Evolutionary conservation across 2,329 filamentous ascomycete species (phyloP), one percentile per base, ranked within the genome.

Genomic region (Xylariales sp.): DNA sequence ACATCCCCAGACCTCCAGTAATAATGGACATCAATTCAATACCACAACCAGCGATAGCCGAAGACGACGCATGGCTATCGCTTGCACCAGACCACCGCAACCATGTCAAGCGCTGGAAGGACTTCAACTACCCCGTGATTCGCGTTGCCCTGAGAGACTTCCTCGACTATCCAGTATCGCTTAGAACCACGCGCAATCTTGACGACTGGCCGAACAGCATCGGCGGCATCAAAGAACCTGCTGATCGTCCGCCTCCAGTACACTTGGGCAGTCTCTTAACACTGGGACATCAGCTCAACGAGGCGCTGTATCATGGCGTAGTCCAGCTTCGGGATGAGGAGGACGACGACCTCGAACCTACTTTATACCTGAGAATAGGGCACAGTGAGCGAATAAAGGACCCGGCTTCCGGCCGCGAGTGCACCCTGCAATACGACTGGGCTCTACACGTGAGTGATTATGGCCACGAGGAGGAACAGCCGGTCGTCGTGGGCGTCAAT

Each of bases 41-140:
- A n/a, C n/a, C 24, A n/a, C 24, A n/a, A 8, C 24, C 8, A n/a
- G n/a, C 29, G 29, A 14, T 8, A 7, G 7, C 14, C 8, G 27
- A 15, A 16, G 15, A 37, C 34, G 21, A 24, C 18, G 24, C 27
- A 20, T 22, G 27, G 38, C 38, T 31, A 5, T 9, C 15, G 19
- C 6, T 31, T 8, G 11, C 9, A 15, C 28, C 38, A 19, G n/a
- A 40, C 9, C 27, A 16, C 28, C 35, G 3, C 3, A 14, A 31
- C 12, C 12, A 22, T 25, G 34, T 24, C 11, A 11, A 14, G 27
- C 18, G 27, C 8, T 40, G 38, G 38, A 15, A 20, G 15, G 19
- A 40, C 28, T 40, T 40, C 19, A 40, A 31, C 16, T 40, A 32
- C 19, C 38, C 38, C 20, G 27, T 40, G 19, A 16, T 40, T 10